phyloP scores from a whole-genome alignment of 306 rosid species.

The Trifolium dubium region DNA sequence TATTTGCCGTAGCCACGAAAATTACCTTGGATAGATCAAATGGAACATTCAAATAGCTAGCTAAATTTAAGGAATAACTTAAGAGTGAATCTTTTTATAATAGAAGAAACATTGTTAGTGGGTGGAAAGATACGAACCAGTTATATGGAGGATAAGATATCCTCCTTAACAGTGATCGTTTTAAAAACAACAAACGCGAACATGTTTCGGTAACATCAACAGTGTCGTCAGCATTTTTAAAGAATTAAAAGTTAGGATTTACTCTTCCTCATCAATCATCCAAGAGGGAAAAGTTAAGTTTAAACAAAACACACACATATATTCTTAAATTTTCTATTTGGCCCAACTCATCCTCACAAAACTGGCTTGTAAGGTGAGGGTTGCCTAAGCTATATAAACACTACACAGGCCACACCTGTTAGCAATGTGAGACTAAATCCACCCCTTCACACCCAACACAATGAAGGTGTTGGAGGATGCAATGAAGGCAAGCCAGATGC shows the following conservation, averaged over 20 bases:
- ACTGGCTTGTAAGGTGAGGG: no score
- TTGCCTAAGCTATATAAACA: no score
- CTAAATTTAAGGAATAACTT: slow-evolving; percentile 65
- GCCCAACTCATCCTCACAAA: no score
- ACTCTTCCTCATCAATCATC: slow-evolving; percentile 34
- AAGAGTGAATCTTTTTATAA: neutral
- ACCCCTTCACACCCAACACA: no score
- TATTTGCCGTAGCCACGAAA: slow-evolving; percentile 97
- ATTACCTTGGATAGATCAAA: slow-evolving; percentile 92
- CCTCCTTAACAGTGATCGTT: slow-evolving; percentile 3
- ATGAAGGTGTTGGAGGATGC: no score
- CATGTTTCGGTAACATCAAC: slow-evolving; percentile 14
- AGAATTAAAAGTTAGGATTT: neutral
- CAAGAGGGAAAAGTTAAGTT: slow-evolving; percentile 7
- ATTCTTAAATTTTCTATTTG: no score
- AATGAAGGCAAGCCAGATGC: no score
- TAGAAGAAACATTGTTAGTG: slow-evolving; percentile 15
- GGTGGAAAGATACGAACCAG: neutral
- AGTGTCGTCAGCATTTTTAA: neutral
- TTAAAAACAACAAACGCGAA: slow-evolving; percentile 16
- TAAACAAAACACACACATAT: neutral
- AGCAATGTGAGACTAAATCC: no score
- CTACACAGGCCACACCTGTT: no score
- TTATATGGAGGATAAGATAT: slow-evolving; percentile 17
- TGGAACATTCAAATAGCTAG: slow-evolving; percentile 96